Conservation (phyloP, 2,329 filamentous ascomycete species). For the Boeremia lycopersici region DNA sequence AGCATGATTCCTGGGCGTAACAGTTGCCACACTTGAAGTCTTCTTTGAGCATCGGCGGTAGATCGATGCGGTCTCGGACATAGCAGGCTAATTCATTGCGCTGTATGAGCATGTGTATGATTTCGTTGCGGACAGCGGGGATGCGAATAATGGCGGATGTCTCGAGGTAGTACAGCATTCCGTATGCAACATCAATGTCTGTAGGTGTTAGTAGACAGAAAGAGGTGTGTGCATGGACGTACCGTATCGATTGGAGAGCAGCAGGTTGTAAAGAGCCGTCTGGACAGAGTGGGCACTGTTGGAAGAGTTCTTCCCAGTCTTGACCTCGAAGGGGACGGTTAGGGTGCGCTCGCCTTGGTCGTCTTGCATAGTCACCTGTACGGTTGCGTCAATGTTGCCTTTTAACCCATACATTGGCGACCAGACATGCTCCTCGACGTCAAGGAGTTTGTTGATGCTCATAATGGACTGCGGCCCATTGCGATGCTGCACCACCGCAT, state of each 20-base stretch:
- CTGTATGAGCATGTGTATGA: constrained; percentile 96
- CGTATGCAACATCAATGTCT: constrained; percentile 88
- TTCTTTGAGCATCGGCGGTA: constrained; percentile 86
- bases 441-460: constrained; percentile 90
- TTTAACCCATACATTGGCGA: constrained; percentile 97
- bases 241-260: constrained; percentile 90
- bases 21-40: constrained; percentile 83
- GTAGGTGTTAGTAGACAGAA: constrained; percentile 18
- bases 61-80: constrained; percentile 77
- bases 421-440: constrained; percentile 98
- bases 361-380: constrained; percentile 83
- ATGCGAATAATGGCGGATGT: constrained; percentile 85
- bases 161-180: constrained; percentile 94
- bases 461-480: constrained; percentile 78
- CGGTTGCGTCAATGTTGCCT: constrained; percentile 95
- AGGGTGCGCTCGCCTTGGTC: constrained; percentile 69
- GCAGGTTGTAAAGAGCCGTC: constrained; percentile 89
- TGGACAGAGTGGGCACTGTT: constrained; percentile 87
- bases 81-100: constrained; percentile 88
- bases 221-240: constrained; percentile 24
- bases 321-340: constrained; percentile 92
- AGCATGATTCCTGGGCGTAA: constrained; percentile 89
- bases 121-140: constrained; percentile 81
- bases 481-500: constrained; percentile 78
- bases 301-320: constrained; percentile 82